Percentiles rank a stretch among this genome's conserved stretches.
phyloP scores from a whole-genome alignment of 1,139 yeast genomes.

The Ashbya aceris region DNA sequence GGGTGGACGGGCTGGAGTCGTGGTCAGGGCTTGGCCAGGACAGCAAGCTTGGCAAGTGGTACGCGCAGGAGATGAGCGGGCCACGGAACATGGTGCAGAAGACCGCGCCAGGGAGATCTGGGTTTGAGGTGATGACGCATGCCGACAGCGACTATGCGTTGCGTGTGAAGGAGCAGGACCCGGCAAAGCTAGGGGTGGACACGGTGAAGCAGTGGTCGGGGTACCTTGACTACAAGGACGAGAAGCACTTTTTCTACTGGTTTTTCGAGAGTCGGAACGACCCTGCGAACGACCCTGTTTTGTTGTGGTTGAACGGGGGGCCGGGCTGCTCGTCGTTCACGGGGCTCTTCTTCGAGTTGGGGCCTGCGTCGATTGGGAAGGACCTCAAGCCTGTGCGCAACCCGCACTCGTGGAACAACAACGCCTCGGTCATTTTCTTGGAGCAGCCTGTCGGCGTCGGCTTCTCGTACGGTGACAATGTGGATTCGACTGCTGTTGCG shows the following conservation, averaged over 20 bases:
- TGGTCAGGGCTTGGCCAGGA: too few species aligned
- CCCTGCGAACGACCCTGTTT: constrained; percentile 52
- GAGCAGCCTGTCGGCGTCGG: constrained; percentile 77
- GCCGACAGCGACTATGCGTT: constrained; percentile 15
- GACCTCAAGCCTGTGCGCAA: constrained; percentile 45
- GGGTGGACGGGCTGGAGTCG: too few species aligned
- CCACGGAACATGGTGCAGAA: too few species aligned
- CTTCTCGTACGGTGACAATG: constrained; percentile 55
- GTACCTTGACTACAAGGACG: constrained; percentile 49
- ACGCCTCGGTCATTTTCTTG: constrained; percentile 59
- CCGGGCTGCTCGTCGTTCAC: constrained; percentile 68
- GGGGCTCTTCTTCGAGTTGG: constrained; percentile 59
- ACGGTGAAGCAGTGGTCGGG: constrained; percentile 36
- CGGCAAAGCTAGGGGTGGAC: constrained; percentile 17
- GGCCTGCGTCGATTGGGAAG: constrained; percentile 48
- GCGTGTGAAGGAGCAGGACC: constrained; percentile 17
- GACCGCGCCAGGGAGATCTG: too few species aligned
- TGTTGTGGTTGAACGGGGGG: constrained; percentile 68
- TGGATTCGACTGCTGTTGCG: constrained; percentile 56
- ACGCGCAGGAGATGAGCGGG: too few species aligned
- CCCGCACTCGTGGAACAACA: constrained; percentile 61
- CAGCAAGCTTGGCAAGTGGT: too few species aligned
- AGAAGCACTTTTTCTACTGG: constrained; percentile 74
- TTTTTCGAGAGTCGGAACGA: constrained; percentile 64
- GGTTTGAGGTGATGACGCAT: constrained; percentile 6